A percentile compares a stretch with the other conserved stretches of the same genome.
Conservation (phyloP, 164 flowering plant species). For the Liriodendron chinense region DNA sequence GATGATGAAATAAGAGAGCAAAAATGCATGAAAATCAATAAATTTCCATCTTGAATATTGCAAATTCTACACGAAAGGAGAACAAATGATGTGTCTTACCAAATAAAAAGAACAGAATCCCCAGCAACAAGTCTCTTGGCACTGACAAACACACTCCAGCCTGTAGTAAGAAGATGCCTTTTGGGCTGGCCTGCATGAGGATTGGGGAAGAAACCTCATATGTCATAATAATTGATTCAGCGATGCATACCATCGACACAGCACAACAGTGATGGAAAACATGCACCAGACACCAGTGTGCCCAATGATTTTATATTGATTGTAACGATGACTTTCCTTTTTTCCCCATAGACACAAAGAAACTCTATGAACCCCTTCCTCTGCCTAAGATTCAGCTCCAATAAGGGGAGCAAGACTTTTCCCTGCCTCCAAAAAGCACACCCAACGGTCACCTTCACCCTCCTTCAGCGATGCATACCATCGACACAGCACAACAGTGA, state of each 20-base stretch:
- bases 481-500: no score
- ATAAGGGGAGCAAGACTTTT: no score
- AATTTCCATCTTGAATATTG: not conserved
- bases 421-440: no score
- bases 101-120: constrained; percentile 82
- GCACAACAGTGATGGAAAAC: not conserved
- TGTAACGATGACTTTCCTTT: no score
- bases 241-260: not conserved
- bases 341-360: no score
- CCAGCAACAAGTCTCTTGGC: constrained; percentile 86
- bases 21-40: not conserved
- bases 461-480: no score
- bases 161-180: constrained; percentile 85
- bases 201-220: not conserved
- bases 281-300: not conserved
- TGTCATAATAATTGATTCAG: not conserved
- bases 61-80: not conserved
- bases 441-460: no score
- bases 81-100: constrained; percentile 35
- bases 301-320: no score
- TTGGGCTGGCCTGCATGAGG: constrained; percentile 77
- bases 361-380: no score
- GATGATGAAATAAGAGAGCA: not conserved
- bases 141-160: constrained; percentile 92
- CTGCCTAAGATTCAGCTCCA: no score